Conservation (phyloP, 176 grass and related monocot genomes). For the Oryza longistaminata region DNA sequence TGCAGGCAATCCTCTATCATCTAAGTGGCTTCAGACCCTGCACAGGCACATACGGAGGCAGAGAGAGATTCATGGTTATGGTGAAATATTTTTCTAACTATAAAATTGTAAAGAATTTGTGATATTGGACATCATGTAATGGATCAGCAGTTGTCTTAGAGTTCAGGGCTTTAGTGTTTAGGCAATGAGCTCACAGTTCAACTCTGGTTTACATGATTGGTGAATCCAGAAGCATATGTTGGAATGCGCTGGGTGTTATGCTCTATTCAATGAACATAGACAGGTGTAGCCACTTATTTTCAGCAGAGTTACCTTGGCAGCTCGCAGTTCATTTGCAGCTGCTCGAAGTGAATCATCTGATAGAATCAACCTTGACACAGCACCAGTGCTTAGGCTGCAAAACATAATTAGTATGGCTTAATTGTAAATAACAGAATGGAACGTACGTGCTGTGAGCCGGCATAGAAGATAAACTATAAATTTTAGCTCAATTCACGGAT, state of each 20-base stretch:
- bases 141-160: background rate
- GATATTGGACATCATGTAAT: background rate
- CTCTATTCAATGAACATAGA: background rate
- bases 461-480: background rate
- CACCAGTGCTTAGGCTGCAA: constrained; percentile 92
- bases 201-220: background rate
- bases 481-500: background rate
- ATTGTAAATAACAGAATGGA: constrained; percentile 15
- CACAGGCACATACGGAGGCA: background rate
- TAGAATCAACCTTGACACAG: constrained; percentile 90
- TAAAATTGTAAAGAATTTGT: background rate
- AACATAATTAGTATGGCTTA: background rate
- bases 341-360: constrained; percentile 90
- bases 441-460: background rate
- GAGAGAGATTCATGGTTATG: background rate
- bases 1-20: constrained; percentile 39
- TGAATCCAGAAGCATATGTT: background rate
- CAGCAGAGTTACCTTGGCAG: constrained; percentile 66
- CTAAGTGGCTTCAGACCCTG: constrained; percentile 66
- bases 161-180: background rate
- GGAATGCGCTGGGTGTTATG: background rate
- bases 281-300: background rate
- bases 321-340: constrained; percentile 82
- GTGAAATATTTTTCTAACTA: background rate
- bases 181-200: background rate